These are phyloP conservation scores for Fusarium nygamai DNA, from an alignment of 2,329 filamentous ascomycete species.

Conservation along the genomic window DNA sequence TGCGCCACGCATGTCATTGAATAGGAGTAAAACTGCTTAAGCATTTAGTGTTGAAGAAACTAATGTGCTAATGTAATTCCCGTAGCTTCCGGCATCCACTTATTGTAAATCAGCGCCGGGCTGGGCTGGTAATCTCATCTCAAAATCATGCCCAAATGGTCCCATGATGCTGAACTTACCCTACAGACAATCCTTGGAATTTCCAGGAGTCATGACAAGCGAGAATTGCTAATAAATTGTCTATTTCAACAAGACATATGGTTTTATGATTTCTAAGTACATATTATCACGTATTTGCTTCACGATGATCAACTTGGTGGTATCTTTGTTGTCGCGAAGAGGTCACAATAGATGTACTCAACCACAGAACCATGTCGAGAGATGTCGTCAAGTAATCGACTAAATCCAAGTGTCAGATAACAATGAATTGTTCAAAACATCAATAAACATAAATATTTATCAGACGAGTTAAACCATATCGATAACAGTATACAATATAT, in stretches of 20 bases:
- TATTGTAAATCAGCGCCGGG: constrained; percentile 15
- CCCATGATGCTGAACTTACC: constrained; percentile 18
- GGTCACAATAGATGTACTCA: background rate
- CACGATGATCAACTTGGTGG: no score
- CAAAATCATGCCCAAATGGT: constrained; percentile 14
- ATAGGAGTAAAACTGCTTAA: background rate
- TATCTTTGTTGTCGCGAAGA: no score
- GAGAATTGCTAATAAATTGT: background rate
- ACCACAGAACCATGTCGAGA: background rate
- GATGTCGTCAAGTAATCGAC: accelerated
- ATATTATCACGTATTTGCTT: accelerated
- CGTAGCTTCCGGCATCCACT: constrained; percentile 35
- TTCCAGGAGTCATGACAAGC: background rate
- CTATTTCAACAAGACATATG: accelerated
- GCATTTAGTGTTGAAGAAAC: background rate
- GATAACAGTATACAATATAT: background rate
- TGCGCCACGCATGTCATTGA: constrained; percentile 9
- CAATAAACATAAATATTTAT: background rate
- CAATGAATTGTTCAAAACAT: background rate
- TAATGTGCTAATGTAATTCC: constrained; percentile 5
- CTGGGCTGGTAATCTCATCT: constrained; percentile 26
- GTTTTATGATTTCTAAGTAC: accelerated
- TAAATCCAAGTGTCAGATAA: background rate
- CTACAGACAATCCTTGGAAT: background rate
- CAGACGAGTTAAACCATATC: background rate